Conservation (phyloP, 495 filamentous ascomycete genomes). For the Daldinia decipiens region DNA sequence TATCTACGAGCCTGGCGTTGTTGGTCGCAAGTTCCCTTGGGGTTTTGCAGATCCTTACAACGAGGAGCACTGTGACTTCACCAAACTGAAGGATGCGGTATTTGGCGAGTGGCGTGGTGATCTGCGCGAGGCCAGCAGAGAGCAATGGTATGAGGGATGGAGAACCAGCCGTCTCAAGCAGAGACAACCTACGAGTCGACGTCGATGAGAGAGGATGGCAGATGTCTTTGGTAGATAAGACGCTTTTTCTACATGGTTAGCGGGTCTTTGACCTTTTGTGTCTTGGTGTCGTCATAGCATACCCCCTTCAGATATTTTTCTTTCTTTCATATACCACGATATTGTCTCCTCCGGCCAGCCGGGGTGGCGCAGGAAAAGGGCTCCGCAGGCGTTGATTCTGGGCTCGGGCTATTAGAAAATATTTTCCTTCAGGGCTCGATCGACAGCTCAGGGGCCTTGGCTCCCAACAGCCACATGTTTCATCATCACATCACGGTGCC, state of each 20-base stretch:
- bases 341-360: slow-evolving; percentile 31
- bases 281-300: slow-evolving; percentile 39
- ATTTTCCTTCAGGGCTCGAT: slow-evolving; percentile 30
- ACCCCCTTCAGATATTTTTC: slow-evolving; percentile 26
- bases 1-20: slow-evolving; percentile 77
- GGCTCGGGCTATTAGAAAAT: slow-evolving; percentile 34
- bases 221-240: slow-evolving; percentile 28
- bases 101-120: slow-evolving; percentile 94
- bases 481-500: slow-evolving; percentile 26
- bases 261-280: slow-evolving; percentile 24
- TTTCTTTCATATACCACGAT: slow-evolving; percentile 38
- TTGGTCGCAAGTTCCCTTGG: slow-evolving; percentile 93
- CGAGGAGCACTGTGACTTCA: slow-evolving; percentile 91
- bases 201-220: slow-evolving; percentile 44
- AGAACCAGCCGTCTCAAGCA: slow-evolving; percentile 73
- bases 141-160: slow-evolving; percentile 97
- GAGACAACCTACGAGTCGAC: slow-evolving; percentile 46
- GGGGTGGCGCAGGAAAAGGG: slow-evolving; percentile 35
- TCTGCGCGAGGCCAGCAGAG: slow-evolving; percentile 88
- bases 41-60: slow-evolving; percentile 95
- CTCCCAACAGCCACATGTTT: not conserved
- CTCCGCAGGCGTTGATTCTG: slow-evolving; percentile 39
- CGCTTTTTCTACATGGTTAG: slow-evolving; percentile 34
- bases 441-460: slow-evolving; percentile 14
- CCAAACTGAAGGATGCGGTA: slow-evolving; percentile 87